Base-by-base conservation (phyloP, 768 basidiomycete genomes). In the Kwoniella shandongensis region DNA sequence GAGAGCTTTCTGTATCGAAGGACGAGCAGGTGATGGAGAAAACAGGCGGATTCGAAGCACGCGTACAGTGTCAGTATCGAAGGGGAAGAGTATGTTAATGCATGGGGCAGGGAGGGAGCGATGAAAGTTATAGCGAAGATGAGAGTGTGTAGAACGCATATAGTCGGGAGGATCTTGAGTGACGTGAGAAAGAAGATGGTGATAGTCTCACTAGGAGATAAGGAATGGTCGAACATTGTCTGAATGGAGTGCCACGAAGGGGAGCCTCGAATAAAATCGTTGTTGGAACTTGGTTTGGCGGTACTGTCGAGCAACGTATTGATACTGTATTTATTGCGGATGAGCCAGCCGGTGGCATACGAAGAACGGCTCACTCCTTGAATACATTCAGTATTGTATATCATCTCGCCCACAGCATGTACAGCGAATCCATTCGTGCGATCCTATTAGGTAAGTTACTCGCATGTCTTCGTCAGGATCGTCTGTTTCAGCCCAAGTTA, bases 341-440 rank as follows among this genome's bases (percentile, higher is more conserved):
- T 23, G 41, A 44, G 41, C 41, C 41, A 44, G 41, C 41, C 41
- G 26, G 41, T 44, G 41, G 41, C 41, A 23, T 44, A 22, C 20
- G 17, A 40, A n/a, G n/a, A n/a, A n/a, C n/a, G n/a, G n/a, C n/a
- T n/a, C n/a, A n/a, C n/a, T n/a, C n/a, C n/a, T n/a, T n/a, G n/a
- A n/a, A n/a, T n/a, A n/a, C n/a, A n/a, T n/a, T n/a, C n/a, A n/a
- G n/a, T n/a, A n/a, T n/a, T n/a, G n/a, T n/a, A n/a, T n/a, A n/a
- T n/a, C n/a, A n/a, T n/a, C n/a, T n/a, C n/a, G n/a, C n/a, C n/a
- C n/a, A n/a, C n/a, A n/a, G n/a, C n/a, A n/a, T n/a, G n/a, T n/a
- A n/a, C n/a, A n/a, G n/a, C n/a, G n/a, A n/a, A n/a, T n/a, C n/a
- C n/a, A n/a, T n/a, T n/a, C n/a, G n/a, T n/a, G n/a, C n/a, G n/a